phyloP scores from a whole-genome alignment of 345 rosid species.

The Eucalyptus lansdowneana region DNA sequence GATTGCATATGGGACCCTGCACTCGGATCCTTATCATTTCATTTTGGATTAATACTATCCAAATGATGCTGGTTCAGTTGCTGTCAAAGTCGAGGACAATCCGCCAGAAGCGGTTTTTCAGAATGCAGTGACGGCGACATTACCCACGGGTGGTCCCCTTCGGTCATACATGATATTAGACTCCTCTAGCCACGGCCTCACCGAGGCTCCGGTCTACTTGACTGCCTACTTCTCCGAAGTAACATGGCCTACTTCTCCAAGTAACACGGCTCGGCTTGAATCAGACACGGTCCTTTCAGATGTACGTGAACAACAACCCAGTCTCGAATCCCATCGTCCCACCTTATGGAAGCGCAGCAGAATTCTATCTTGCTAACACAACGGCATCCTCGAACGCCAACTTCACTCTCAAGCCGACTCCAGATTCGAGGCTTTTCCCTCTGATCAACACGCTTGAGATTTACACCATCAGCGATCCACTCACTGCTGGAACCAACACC shows the following conservation, averaged over 20 bases:
- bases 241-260: not conserved
- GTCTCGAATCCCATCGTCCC: not conserved
- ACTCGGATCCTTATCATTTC: not conserved
- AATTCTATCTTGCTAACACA: not conserved
- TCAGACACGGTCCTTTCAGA: not conserved
- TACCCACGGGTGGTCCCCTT: not conserved
- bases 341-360: not conserved
- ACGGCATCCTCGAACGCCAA: not conserved
- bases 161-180: not conserved
- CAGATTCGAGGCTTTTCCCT: not conserved
- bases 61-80: not conserved
- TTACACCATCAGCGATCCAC: not conserved
- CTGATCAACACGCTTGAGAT: not conserved
- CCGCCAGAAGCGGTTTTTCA: not conserved
- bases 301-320: not conserved
- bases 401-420: not conserved
- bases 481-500: not conserved
- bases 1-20: conserved; percentile 1
- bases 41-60: not conserved
- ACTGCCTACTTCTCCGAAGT: not conserved
- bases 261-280: not conserved
- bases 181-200: not conserved
- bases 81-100: not conserved
- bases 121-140: not conserved
- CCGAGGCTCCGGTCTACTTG: not conserved